Evolutionary conservation across 768 basidiomycete genomes (phyloP).

Genomic region (Lactarius indigo): DNA sequence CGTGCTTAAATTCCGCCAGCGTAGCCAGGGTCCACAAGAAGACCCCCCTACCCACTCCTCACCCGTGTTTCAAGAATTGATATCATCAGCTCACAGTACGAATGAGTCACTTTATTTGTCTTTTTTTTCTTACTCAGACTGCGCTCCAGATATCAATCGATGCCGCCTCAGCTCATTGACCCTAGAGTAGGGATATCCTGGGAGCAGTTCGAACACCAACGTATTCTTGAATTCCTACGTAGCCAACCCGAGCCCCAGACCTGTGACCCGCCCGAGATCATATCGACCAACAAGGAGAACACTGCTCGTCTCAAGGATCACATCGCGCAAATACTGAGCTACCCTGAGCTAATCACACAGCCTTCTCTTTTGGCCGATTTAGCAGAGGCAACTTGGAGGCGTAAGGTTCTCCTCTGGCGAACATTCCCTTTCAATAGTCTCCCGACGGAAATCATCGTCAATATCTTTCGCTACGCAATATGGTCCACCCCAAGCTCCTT

Average conservation of each 20-base stretch:
- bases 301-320: conserved; percentile 9
- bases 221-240: not conserved
- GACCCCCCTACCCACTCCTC: not conserved
- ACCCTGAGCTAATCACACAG: not conserved
- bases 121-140: not conserved
- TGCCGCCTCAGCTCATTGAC: not conserved
- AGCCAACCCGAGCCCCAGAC: conserved; percentile 17
- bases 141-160: conserved; percentile 1
- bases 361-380: not conserved
- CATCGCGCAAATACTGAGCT: not conserved
- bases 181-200: not conserved
- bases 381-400: conserved; percentile 11
- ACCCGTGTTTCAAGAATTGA: not conserved
- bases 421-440: conserved; percentile 56
- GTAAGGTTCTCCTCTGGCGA: conserved; percentile 34
- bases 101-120: not conserved
- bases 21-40: not conserved
- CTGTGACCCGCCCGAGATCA: not conserved
- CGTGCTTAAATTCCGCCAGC: conserved; percentile 6
- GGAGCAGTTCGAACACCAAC: conserved; percentile 7
- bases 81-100: not conserved
- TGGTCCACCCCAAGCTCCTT: conserved; percentile 42
- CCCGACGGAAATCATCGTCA: conserved; percentile 60
- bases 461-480: conserved; percentile 58
- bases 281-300: not conserved